Evolutionary conservation across 1,284 basidiomycete species (phyloP).

Genomic region (Rhodotorula sp.): DNA sequence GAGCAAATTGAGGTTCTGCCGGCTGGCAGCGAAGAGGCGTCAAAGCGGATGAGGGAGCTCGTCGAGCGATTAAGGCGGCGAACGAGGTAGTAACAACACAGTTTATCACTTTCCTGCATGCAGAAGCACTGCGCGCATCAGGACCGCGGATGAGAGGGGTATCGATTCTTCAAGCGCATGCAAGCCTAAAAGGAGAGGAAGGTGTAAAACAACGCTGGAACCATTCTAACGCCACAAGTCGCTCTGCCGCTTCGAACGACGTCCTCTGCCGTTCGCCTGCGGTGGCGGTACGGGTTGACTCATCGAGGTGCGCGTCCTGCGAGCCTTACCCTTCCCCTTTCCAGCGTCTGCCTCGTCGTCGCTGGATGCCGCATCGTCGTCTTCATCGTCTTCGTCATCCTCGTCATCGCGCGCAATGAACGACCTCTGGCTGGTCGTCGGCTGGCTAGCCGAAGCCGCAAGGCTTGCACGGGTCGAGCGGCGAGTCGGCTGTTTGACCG

Average conservation of each 20-base stretch:
- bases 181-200: too few species aligned
- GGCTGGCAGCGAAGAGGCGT: not conserved
- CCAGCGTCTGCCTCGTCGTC: not conserved
- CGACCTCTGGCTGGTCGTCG: not conserved
- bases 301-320: not conserved
- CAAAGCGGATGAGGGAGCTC: not conserved
- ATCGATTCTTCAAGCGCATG: too few species aligned
- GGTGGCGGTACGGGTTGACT: not conserved
- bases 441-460: not conserved
- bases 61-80: slow-evolving; percentile 9
- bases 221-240: slow-evolving; percentile 1
- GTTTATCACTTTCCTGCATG: not conserved
- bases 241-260: not conserved
- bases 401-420: not conserved
- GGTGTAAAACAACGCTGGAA: too few species aligned
- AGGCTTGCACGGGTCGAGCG: slow-evolving; percentile 3
- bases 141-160: too few species aligned
- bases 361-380: not conserved
- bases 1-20: not conserved
- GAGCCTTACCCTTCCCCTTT: not conserved
- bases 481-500: not conserved
- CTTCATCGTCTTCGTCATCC: slow-evolving; percentile 1
- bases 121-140: not conserved
- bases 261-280: not conserved
- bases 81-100: not conserved